Conservation (phyloP, 805 yeast genomes). For the Suhomyces sp. region DNA sequence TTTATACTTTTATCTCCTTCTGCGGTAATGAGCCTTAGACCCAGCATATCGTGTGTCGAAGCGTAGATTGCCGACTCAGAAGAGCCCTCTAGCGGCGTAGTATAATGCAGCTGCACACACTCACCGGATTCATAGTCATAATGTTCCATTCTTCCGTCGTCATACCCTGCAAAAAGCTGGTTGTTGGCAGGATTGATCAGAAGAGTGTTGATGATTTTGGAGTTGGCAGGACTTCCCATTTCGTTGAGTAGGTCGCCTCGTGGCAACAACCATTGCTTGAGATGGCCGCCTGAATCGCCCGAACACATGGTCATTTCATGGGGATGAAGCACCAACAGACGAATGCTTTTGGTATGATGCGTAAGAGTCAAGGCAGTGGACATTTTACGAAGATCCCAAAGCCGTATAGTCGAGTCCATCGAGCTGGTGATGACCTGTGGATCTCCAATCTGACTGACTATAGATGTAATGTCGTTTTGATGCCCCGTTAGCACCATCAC, state of each 20-base stretch:
- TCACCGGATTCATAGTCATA: constrained; percentile 76
- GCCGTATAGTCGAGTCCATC: constrained; percentile 75
- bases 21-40: constrained; percentile 77
- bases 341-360: constrained; percentile 78
- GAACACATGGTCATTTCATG: constrained; percentile 71
- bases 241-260: constrained; percentile 63
- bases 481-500: constrained; percentile 83
- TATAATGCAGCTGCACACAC: constrained; percentile 50
- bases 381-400: constrained; percentile 91
- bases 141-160: constrained; percentile 73
- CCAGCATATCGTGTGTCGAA: constrained; percentile 74
- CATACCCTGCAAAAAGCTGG: constrained; percentile 77
- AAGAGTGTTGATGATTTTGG: constrained; percentile 63
- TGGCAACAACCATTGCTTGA: constrained; percentile 82
- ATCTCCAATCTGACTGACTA: constrained; percentile 64
- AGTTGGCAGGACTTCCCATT: constrained; percentile 48
- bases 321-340: constrained; percentile 70
- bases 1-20: constrained; percentile 87
- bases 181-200: constrained; percentile 58
- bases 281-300: constrained; percentile 69
- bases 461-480: constrained; percentile 66
- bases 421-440: constrained; percentile 87
- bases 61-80: constrained; percentile 65
- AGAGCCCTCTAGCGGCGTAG: constrained; percentile 69
- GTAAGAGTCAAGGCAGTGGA: constrained; percentile 69